Percentiles rank a stretch among this genome's conserved stretches.
Conservation (phyloP, 1,284 basidiomycete species). For the Paramarasmius palmivorus region DNA sequence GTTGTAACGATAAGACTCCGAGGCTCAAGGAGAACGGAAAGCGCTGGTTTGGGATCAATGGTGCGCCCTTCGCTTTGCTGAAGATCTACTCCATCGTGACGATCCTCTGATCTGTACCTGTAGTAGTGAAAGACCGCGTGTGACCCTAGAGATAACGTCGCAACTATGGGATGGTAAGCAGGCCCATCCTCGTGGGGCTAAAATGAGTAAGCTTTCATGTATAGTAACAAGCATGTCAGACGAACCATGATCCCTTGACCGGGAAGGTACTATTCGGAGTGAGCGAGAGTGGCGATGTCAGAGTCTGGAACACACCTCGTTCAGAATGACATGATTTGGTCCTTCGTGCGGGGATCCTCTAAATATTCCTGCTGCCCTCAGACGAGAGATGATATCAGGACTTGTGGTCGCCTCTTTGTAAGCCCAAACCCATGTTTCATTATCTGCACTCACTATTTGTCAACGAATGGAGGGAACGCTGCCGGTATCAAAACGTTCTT, state of each 20-base stretch:
- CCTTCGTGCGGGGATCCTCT: conserved; percentile 56
- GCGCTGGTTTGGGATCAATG: conserved; percentile 64
- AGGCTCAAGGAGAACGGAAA: conserved; percentile 79
- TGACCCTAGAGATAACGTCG: conserved; percentile 86
- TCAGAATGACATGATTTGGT: conserved; percentile 88
- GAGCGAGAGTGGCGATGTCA: conserved; percentile 8
- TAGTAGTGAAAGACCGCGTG: conserved; percentile 88
- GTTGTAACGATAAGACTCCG: conserved; percentile 82
- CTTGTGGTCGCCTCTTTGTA: conserved; percentile 37
- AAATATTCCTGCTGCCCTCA: conserved; percentile 65
- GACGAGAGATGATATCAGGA: conserved; percentile 74
- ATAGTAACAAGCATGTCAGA: conserved; percentile 7
- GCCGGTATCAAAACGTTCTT: conserved; percentile 64
- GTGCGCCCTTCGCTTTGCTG: conserved; percentile 37
- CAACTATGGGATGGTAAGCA: conserved; percentile 85
- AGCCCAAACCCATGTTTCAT: background rate
- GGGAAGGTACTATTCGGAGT: conserved; percentile 72
- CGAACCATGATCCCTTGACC: conserved; percentile 92
- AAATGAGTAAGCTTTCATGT: conserved; percentile 10
- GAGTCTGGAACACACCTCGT: conserved; percentile 57
- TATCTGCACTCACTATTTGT: conserved; percentile 46
- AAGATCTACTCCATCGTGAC: conserved; percentile 8
- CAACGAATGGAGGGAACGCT: conserved; percentile 65
- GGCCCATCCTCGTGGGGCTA: conserved; percentile 94
- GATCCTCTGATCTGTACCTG: conserved; percentile 48